Conservation (phyloP, 179 eudicot species). For the Vitellaria paradoxa region DNA sequence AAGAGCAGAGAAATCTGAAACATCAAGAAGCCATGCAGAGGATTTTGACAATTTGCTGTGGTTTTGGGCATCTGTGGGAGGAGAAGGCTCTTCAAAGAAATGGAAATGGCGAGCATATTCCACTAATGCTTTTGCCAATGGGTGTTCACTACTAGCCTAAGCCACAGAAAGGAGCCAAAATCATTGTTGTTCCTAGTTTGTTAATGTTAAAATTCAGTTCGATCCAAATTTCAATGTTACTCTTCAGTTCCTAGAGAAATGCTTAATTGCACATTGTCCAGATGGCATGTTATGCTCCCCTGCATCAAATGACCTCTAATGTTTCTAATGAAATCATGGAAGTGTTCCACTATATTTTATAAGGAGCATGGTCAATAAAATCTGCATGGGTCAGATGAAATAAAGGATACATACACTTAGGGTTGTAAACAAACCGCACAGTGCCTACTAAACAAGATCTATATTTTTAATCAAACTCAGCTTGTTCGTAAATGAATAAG, state of each 20-base stretch:
- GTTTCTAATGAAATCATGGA: background rate
- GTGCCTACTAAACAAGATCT: too few relatives aligned
- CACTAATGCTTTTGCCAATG: constrained; percentile 78
- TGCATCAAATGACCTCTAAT: background rate
- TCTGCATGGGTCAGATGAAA: background rate
- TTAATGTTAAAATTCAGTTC: background rate
- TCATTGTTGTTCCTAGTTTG: background rate
- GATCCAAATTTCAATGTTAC: background rate
- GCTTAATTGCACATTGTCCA: background rate
- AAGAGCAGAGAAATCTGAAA: constrained; percentile 61
- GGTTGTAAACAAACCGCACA: too few relatives aligned
- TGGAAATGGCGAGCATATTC: constrained; percentile 94
- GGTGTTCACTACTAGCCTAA: constrained; percentile 97
- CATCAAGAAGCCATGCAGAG: constrained; percentile 84
- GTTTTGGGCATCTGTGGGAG: constrained; percentile 37
- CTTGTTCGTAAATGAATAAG: too few relatives aligned
- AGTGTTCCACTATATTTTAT: background rate
- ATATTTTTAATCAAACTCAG: too few relatives aligned
- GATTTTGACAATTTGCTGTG: constrained; percentile 32
- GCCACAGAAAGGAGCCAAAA: constrained; percentile 18
- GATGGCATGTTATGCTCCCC: background rate
- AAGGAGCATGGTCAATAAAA: background rate
- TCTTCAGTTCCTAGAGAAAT: background rate
- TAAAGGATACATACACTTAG: background rate
- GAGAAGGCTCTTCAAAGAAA: constrained; percentile 70